A percentile compares a stretch with the other conserved stretches of the same genome.
Evolutionary conservation across 2,329 filamentous ascomycete species (phyloP).

Genomic region (Exophiala sp.): DNA sequence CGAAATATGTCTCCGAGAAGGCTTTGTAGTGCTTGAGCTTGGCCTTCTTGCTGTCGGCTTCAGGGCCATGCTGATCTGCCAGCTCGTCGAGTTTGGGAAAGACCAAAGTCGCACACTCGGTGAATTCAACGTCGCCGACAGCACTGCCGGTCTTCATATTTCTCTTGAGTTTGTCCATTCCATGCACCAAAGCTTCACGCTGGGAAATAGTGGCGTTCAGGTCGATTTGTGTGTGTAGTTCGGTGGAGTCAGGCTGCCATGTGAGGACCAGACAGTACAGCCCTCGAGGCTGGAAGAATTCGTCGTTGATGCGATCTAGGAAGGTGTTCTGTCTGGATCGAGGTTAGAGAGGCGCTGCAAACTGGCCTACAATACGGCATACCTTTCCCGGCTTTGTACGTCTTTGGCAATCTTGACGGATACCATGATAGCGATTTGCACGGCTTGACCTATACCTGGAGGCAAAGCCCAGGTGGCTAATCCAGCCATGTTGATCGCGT

Average conservation of each 20-base stretch:
- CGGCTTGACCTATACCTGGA: not conserved
- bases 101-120: conserved; percentile 46
- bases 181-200: conserved; percentile 2
- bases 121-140: conserved; percentile 39
- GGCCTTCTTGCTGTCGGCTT: conserved; percentile 16
- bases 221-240: conserved; percentile 35
- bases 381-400: conserved; percentile 15
- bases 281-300: conserved; percentile 55
- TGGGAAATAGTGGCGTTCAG: conserved; percentile 35
- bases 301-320: conserved; percentile 53
- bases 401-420: conserved; percentile 8
- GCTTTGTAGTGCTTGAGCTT: conserved; percentile 27
- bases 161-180: conserved; percentile 8
- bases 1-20: conserved; percentile 47
- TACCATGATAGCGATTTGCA: conserved; percentile 6
- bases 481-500: conserved; percentile 14
- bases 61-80: not conserved
- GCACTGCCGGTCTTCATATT: conserved; percentile 5
- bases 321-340: conserved; percentile 47
- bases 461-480: conserved; percentile 1
- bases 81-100: conserved; percentile 38
- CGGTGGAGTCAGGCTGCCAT: conserved; percentile 43
- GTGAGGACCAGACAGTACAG: conserved; percentile 54
- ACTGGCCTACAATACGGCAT: too few species aligned
- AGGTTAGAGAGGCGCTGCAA: too few species aligned